phyloP scores from a whole-genome alignment of 345 rosid genomes.

The Carallia brachiata region DNA sequence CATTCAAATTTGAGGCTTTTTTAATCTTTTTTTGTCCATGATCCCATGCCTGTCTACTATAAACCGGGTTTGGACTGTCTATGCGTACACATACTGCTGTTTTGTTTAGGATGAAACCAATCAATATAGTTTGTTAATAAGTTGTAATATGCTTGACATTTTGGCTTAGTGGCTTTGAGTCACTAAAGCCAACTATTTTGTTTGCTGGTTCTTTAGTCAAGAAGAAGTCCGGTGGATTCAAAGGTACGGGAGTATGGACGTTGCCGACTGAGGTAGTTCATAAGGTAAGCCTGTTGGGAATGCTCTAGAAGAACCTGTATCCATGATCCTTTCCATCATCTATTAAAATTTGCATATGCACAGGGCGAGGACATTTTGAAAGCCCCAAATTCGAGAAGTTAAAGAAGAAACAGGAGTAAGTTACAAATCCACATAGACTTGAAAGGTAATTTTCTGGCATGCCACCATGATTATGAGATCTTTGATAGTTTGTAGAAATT shows the following conservation, averaged over 20 bases:
- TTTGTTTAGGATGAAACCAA: background rate
- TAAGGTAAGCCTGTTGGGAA: slow-evolving; percentile 41
- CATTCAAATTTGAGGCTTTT: background rate
- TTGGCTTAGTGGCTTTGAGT: background rate
- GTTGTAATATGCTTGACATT: background rate
- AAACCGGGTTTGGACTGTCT: too few relatives aligned
- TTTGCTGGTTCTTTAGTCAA: slow-evolving; percentile 72
- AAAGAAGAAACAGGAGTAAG: slow-evolving; percentile 90
- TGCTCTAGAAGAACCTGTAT: background rate
- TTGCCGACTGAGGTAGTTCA: slow-evolving; percentile 74
- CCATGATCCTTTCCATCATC: background rate
- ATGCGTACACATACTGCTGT: background rate
- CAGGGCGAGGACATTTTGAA: slow-evolving; percentile 74
- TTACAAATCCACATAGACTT: background rate
- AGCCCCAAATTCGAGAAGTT: slow-evolving; percentile 73
- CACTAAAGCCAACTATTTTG: background rate
- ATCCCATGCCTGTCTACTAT: background rate
- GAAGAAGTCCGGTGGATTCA: slow-evolving; percentile 58
- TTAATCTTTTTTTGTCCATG: background rate
- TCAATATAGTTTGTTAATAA: background rate
- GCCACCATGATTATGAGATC: slow-evolving; percentile 5
- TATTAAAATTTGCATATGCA: slow-evolving; percentile 10
- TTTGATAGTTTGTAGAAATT: slow-evolving; percentile 47
- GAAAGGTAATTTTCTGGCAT: background rate
- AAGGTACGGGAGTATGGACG: slow-evolving; percentile 64